These are phyloP conservation scores for Mycosphaerella arachidis DNA, from an alignment of 2,329 filamentous ascomycete species.

Conservation along the genomic window DNA sequence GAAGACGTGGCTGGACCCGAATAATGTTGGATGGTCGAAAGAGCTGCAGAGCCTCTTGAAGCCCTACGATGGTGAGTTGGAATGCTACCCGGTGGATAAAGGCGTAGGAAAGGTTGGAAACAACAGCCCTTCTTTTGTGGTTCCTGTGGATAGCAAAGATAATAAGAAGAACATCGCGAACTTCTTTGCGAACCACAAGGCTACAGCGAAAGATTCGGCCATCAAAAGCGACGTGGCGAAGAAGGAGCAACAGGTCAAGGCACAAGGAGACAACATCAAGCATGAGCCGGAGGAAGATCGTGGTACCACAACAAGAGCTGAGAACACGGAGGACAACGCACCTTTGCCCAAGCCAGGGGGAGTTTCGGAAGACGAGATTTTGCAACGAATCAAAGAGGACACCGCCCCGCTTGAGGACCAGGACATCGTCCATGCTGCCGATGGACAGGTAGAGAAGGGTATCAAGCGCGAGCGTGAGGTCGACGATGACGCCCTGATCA, in stretches of 20 bases:
- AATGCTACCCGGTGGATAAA: constrained; percentile 79
- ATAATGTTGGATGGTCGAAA: constrained; percentile 64
- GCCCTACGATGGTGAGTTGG: constrained; percentile 73
- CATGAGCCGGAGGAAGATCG: constrained; percentile 39
- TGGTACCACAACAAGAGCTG: constrained; percentile 39
- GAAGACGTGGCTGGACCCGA: constrained; percentile 73
- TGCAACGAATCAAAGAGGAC: constrained; percentile 44
- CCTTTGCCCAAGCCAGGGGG: constrained; percentile 42
- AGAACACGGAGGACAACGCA: constrained; percentile 50
- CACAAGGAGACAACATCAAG: constrained; percentile 32
- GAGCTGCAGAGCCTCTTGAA: constrained; percentile 75
- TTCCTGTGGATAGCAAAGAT: constrained; percentile 76
- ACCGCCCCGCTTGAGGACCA: constrained; percentile 34
- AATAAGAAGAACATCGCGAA: constrained; percentile 94
- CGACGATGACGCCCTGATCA: constrained; percentile 29
- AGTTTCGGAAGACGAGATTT: constrained; percentile 23
- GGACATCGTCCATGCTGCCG: constrained; percentile 23
- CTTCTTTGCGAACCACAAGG: constrained; percentile 68
- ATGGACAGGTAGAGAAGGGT: constrained; percentile 28
- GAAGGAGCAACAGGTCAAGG: constrained; percentile 28
- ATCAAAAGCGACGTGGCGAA: constrained; percentile 33
- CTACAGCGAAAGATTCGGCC: constrained; percentile 32
- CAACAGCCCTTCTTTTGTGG: constrained; percentile 75
- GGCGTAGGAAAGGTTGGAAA: constrained; percentile 95
- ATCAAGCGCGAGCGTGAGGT: constrained; percentile 48